phyloP scores from a whole-genome alignment of 305 asterid species.

The Coffea humblotiana region DNA sequence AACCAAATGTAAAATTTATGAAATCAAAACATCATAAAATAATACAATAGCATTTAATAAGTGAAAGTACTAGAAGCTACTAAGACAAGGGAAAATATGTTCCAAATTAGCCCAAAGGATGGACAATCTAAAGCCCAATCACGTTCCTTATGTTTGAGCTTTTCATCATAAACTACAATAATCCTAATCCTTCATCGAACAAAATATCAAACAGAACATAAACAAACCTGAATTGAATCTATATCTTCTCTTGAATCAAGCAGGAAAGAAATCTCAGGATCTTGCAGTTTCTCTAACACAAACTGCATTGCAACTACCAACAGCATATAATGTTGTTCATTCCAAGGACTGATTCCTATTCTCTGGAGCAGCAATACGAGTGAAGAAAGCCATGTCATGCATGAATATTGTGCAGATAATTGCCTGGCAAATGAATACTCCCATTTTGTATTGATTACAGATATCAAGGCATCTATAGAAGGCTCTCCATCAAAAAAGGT shows the following conservation, averaged over 20 bases:
- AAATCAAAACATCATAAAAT: too few relatives aligned
- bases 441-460: constrained; percentile 56
- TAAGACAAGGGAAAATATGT: too few relatives aligned
- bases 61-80: too few relatives aligned
- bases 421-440: constrained; percentile 69
- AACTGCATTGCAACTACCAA: constrained; percentile 58
- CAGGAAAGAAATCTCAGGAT: constrained; percentile 77
- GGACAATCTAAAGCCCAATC: too few relatives aligned
- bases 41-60: too few relatives aligned
- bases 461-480: constrained; percentile 40
- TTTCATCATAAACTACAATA: not conserved
- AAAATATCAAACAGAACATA: constrained; percentile 12
- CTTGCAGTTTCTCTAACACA: constrained; percentile 65
- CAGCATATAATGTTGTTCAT: constrained; percentile 49
- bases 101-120: too few relatives aligned
- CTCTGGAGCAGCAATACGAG: constrained; percentile 58
- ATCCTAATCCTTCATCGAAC: not conserved
- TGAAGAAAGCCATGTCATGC: constrained; percentile 84
- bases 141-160: too few relatives aligned
- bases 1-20: too few relatives aligned
- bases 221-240: constrained; percentile 63
- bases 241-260: constrained; percentile 62
- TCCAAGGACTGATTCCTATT: constrained; percentile 40
- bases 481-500: constrained; percentile 35
- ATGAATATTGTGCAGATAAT: constrained; percentile 70